These are phyloP conservation scores for Durio zibethinus DNA, from an alignment of 345 rosid genomes.

Conservation along the genomic window DNA sequence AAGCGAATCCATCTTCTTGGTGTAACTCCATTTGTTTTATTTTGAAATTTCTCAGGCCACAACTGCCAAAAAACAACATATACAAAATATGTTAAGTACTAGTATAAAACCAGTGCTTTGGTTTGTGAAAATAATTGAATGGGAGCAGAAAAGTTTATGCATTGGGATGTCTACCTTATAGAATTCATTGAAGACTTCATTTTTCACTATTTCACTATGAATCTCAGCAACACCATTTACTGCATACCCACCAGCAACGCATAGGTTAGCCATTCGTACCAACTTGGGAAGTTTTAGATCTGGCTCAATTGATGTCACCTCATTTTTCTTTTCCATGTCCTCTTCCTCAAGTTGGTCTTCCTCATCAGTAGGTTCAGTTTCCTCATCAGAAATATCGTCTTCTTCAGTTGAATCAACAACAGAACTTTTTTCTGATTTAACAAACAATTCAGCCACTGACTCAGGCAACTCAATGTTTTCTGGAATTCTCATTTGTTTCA, in stretches of 20 bases:
- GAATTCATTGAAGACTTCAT: conserved; percentile 65
- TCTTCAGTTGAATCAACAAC: conserved; percentile 26
- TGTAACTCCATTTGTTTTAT: conserved; percentile 77
- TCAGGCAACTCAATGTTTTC: conserved; percentile 68
- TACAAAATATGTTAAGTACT: background rate
- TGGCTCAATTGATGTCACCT: conserved; percentile 37
- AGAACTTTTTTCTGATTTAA: conserved; percentile 36
- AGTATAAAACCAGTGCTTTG: background rate
- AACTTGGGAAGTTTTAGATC: conserved; percentile 36
- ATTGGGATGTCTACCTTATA: conserved; percentile 34
- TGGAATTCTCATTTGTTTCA: conserved; percentile 68
- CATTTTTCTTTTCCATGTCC: conserved; percentile 28
- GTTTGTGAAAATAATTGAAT: background rate
- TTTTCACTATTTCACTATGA: conserved; percentile 70
- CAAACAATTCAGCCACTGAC: conserved; percentile 53
- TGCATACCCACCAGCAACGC: conserved; percentile 55
- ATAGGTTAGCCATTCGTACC: conserved; percentile 67
- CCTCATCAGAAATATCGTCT: conserved; percentile 22
- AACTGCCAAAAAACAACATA: conserved; percentile 35
- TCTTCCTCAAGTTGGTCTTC: conserved; percentile 15
- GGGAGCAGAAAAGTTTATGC: background rate
- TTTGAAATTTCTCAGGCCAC: conserved; percentile 74
- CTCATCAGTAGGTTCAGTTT: background rate
- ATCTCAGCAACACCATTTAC: conserved; percentile 81
- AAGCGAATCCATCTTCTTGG: conserved; percentile 78